Base-by-base conservation (phyloP, 768 basidiomycete genomes). In the Kwoniella sp. region DNA sequence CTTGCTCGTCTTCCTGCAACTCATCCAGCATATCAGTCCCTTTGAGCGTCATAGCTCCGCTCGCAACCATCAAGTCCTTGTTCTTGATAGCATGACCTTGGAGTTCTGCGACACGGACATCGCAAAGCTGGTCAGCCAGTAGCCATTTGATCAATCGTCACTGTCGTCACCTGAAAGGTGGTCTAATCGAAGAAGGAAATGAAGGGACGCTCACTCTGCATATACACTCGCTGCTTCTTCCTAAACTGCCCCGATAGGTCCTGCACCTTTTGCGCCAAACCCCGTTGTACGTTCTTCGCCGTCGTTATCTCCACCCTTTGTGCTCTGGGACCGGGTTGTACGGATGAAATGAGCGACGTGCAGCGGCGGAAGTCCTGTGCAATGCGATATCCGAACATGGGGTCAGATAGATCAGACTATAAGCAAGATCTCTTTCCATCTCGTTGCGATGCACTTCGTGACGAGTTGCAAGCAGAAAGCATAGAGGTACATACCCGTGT, bases 61-160 rank as follows among this genome's bases (percentile, higher is more conserved):
- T 92, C 5, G 94, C 93, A 72, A 93, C 85, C 66, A 97, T 85
- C 45, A 96, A 84, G 83, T 96, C 93, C 82, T 93, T 92, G 78
- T 94, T 95, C 82, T 95, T 96, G 80, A 92, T 93, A 79, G 94
- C 92, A 84, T 98, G 94, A 67, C 96, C 96, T 84, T 95, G 92
- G 48, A 98, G 85, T 80, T 90, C 95, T 96, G 79, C 30, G 50
- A 62, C 28, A 45, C 41, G 15, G 41, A 17, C 9, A 45, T n/a
- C n/a, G n/a, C n/a, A n/a, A n/a, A n/a, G n/a, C n/a, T n/a, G n/a
- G n/a, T n/a, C n/a, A n/a, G n/a, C n/a, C n/a, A n/a, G n/a, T n/a
- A 58, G 28, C 52, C 63, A 22, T 57, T 62, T 12, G 17, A 28
- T 52, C 28, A 20, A 3, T 54, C 22, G 31, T 54, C 53, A 28